phyloP scores from a whole-genome alignment of 306 rosid species.

The Cyamopsis tetragonoloba region DNA sequence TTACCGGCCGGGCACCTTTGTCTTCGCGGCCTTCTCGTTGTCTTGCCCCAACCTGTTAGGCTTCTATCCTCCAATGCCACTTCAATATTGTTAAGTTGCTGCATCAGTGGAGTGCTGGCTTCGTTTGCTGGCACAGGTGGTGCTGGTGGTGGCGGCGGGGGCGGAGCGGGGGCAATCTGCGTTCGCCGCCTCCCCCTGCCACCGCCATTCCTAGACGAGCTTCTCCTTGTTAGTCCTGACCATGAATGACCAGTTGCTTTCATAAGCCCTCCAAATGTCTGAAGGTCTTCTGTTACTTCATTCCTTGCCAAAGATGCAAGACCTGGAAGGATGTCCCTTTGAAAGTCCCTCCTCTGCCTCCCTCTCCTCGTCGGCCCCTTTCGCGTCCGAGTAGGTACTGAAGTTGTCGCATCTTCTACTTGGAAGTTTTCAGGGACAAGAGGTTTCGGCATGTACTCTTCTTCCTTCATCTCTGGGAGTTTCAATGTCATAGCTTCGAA shows the following conservation, averaged over 20 bases:
- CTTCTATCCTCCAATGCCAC: slow-evolving; percentile 84
- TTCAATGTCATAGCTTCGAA: slow-evolving; percentile 81
- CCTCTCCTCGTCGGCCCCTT: slow-evolving; percentile 89
- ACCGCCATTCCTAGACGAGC: slow-evolving; percentile 67
- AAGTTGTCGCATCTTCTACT: slow-evolving; percentile 53
- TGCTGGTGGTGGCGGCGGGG: no score
- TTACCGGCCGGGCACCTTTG: slow-evolving; percentile 84
- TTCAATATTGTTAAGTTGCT: slow-evolving; percentile 61
- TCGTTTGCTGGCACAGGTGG: slow-evolving; percentile 39
- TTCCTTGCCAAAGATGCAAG: slow-evolving; percentile 84
- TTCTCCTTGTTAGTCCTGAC: slow-evolving; percentile 83
- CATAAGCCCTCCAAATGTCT: slow-evolving; percentile 92
- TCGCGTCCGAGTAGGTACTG: slow-evolving; percentile 53
- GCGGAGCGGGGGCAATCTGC: slow-evolving; percentile 51
- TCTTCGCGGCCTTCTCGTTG: slow-evolving; percentile 93
- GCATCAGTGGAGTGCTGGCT: slow-evolving; percentile 48
- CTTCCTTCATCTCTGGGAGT: slow-evolving; percentile 59
- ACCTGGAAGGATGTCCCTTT: slow-evolving; percentile 95
- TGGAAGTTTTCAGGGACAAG: slow-evolving; percentile 68
- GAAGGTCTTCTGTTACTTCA: slow-evolving; percentile 97
- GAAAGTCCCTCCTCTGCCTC: slow-evolving; percentile 94
- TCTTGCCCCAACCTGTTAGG: slow-evolving; percentile 96
- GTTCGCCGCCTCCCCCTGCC: slow-evolving; percentile 76
- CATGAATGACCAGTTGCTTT: slow-evolving; percentile 80
- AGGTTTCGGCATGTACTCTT: slow-evolving; percentile 93